Conservation (phyloP, 441 rosid genomes). For the Brassica hybrid region DNA sequence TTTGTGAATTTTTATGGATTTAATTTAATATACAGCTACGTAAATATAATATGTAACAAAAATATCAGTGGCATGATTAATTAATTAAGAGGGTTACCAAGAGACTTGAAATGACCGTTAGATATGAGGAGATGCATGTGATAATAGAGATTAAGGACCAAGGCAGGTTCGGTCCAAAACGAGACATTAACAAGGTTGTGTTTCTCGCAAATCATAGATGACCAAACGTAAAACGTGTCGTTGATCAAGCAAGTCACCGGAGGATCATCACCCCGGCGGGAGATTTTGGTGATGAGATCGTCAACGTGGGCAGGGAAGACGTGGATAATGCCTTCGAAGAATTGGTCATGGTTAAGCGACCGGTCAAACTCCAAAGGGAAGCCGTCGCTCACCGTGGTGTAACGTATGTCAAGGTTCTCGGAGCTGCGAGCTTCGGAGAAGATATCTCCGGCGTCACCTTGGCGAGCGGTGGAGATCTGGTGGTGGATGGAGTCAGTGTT, state of each 20-base stretch:
- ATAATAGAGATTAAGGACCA: slow-evolving; percentile 60
- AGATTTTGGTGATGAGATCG: too few relatives aligned
- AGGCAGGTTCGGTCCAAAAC: slow-evolving; percentile 76
- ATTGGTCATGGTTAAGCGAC: slow-evolving; percentile 63
- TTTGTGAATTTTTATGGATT: not conserved
- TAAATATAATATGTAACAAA: not conserved
- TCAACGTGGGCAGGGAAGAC: too few relatives aligned
- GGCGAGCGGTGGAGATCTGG: too few relatives aligned
- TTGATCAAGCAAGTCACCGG: slow-evolving; percentile 60
- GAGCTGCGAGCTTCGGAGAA: slow-evolving; percentile 49
- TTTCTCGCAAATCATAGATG: slow-evolving; percentile 59
- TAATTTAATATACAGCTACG: not conserved
- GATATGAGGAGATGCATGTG: slow-evolving; percentile 58
- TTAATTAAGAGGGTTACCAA: slow-evolving; percentile 44
- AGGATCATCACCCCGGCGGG: too few relatives aligned
- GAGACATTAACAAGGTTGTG: slow-evolving; percentile 61
- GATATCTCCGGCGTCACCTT: too few relatives aligned
- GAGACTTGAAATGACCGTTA: slow-evolving; percentile 57
- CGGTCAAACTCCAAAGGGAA: slow-evolving; percentile 67
- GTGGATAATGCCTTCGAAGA: slow-evolving; percentile 51
- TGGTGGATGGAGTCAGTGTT: too few relatives aligned
- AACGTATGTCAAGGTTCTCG: slow-evolving; percentile 58
- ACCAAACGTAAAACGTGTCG: slow-evolving; percentile 69
- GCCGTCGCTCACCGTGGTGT: slow-evolving; percentile 63
- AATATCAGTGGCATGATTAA: not conserved